A percentile compares a stretch with the other conserved stretches of the same genome.
These are phyloP conservation scores for Spergularia azorica DNA, from an alignment of 179 eudicot genomes.

Conservation along the genomic window DNA sequence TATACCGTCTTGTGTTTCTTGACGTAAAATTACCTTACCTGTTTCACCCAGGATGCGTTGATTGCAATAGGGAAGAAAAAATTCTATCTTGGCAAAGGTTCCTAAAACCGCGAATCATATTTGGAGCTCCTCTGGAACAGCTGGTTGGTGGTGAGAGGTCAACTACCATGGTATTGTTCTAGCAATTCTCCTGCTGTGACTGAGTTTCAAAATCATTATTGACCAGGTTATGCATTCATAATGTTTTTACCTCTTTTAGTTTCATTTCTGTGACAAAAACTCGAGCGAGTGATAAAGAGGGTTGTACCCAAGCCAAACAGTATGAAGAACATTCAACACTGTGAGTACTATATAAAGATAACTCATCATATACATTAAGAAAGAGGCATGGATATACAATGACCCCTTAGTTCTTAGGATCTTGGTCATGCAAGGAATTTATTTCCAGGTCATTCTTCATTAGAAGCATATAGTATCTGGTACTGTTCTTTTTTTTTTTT, in stretches of 20 bases:
- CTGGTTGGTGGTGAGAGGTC: constrained; percentile 53
- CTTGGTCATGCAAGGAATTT: too few species aligned
- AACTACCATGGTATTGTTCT: constrained; percentile 51
- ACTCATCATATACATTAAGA: too few species aligned
- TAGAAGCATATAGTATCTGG: too few species aligned
- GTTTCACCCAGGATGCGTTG: constrained; percentile 52
- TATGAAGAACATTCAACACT: too few species aligned
- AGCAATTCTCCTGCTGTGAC: neutral
- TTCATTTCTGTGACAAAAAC: constrained; percentile 4
- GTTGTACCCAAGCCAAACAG: neutral
- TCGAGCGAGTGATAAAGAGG: neutral
- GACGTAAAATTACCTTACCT: constrained; percentile 1
- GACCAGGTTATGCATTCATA: neutral
- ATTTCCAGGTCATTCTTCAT: too few species aligned
- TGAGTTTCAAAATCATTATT: neutral
- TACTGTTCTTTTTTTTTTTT: too few species aligned
- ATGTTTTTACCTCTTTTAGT: neutral
- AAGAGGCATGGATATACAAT: too few species aligned
- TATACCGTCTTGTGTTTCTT: neutral
- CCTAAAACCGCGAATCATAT: constrained; percentile 68
- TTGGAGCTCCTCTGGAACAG: constrained; percentile 74
- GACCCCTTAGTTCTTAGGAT: too few species aligned
- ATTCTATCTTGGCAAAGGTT: constrained; percentile 77
- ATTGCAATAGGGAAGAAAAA: constrained; percentile 79
- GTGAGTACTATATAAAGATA: too few species aligned